These are phyloP conservation scores for Aspergillus ochraceus DNA, from an alignment of 2,329 filamentous ascomycete species.

Conservation along the genomic window DNA sequence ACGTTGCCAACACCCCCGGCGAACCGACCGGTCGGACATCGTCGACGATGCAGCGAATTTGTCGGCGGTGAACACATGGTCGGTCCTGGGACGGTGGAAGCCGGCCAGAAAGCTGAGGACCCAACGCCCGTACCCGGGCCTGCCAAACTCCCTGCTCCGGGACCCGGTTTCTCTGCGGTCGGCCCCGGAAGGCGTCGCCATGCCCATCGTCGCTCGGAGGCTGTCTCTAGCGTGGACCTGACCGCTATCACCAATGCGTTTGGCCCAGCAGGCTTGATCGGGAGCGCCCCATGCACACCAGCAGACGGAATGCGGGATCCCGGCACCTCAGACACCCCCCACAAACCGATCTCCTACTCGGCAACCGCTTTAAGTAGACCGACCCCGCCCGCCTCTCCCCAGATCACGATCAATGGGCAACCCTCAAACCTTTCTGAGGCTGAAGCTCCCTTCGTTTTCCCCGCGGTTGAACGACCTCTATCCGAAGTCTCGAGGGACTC, in stretches of 20 bases:
- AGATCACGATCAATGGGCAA: constrained; percentile 18
- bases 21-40: constrained; percentile 59
- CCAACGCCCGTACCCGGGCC: constrained; percentile 19
- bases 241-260: constrained; percentile 52
- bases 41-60: constrained; percentile 81
- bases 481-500: constrained; percentile 83
- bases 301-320: constrained; percentile 39
- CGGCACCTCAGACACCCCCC: constrained; percentile 27
- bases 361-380: constrained; percentile 28
- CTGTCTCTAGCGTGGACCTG: constrained; percentile 82
- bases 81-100: constrained; percentile 64
- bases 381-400: constrained; percentile 36
- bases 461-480: constrained; percentile 71
- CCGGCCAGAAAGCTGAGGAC: constrained; percentile 27
- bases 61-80: constrained; percentile 64
- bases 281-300: constrained; percentile 59
- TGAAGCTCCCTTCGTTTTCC: constrained; percentile 16
- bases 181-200: constrained; percentile 66
- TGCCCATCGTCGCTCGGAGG: constrained; percentile 75
- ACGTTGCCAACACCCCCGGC: constrained; percentile 55
- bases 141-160: constrained; percentile 28
- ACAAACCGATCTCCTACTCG: constrained; percentile 36
- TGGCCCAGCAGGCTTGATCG: constrained; percentile 48
- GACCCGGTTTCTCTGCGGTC: constrained; percentile 42
- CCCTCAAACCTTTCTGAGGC: constrained; percentile 9